Base-by-base conservation (phyloP, 495 filamentous ascomycete genomes). In the Penicillium arizonense region DNA sequence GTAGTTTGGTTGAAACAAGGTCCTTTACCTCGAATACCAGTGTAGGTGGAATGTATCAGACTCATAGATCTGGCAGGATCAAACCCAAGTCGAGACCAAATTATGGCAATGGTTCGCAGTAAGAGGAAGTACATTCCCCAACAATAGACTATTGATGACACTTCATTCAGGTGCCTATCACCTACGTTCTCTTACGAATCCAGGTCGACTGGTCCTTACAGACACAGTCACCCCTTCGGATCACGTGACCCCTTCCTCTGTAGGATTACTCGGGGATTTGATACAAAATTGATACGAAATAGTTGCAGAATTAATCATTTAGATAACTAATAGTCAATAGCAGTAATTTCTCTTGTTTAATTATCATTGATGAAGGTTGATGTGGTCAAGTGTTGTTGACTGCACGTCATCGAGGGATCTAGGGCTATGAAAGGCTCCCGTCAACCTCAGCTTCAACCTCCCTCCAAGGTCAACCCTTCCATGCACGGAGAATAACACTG, bases 341-440 rank as follows among this genome's bases (percentile, higher is more conserved):
- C 23, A 4, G 23, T 4, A 24, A 6, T 4, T 0, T 7, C 6
- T 30, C 7, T 30, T 5, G 2, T 6, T 30, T 9, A 35, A 46
- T 11, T 14, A 30, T 11, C 14, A 14, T 6, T 11, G 8, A 20
- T 28, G 8, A 21, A n/a, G 13, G 6, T 44, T 12, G 14, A 28
- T 43, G n/a, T 47, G 33, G 20, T 47, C 20, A 32, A 8, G 35
- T 28, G 37, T 34, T 33, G 38, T 50, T 35, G 48, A 35, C 34
- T 36, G 24, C 39, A 50, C 62, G 62, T 64, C 58, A 64, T 64
- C 53, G 58, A 64, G 62, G 62, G 59, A 49, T 56, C 46, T 36
- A 50, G 42, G 44, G 50, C 56, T 53, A 16, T 34, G 7, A 10
- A 7, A 30, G 32, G 12, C 24, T n/a, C 28, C 28, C 42, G 14